These are phyloP conservation scores for Urochloa ruziziensis DNA, from an alignment of 176 grass and related monocot species.

Conservation along the genomic window DNA sequence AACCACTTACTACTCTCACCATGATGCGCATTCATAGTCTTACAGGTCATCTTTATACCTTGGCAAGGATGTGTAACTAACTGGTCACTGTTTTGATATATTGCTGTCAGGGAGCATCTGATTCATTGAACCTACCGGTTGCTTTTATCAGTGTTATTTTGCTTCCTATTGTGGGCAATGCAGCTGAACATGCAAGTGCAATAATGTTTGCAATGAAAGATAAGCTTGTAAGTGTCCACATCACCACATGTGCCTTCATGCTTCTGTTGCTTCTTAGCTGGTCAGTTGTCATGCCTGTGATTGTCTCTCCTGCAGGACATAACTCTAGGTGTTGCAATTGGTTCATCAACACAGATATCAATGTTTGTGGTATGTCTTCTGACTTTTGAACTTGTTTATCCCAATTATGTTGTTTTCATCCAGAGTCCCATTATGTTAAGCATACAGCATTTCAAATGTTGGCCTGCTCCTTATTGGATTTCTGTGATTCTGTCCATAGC, in stretches of 20 bases:
- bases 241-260: background rate
- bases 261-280: background rate
- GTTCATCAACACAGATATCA: conserved; percentile 85
- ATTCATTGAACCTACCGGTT: conserved; percentile 73
- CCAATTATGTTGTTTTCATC: background rate
- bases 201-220: conserved; percentile 97
- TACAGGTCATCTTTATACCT: conserved; percentile 29
- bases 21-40: conserved; percentile 15
- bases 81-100: conserved; percentile 28
- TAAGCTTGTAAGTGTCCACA: conserved; percentile 63
- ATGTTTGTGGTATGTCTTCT: conserved; percentile 83
- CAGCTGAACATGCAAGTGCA: conserved; percentile 90
- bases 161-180: conserved; percentile 93
- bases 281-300: conserved; percentile 6
- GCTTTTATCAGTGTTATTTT: conserved; percentile 92
- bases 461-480: background rate
- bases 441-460: background rate
- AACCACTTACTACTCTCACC: background rate
- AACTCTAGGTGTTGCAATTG: conserved; percentile 75
- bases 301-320: conserved; percentile 61
- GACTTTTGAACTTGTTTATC: conserved; percentile 19
- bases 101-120: conserved; percentile 70
- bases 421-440: conserved; percentile 18
- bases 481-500: conserved; percentile 6
- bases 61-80: conserved; percentile 21